Evolutionary conservation across 2,329 filamentous ascomycete genomes (phyloP).

Genomic region (Diaporthe australafricana): DNA sequence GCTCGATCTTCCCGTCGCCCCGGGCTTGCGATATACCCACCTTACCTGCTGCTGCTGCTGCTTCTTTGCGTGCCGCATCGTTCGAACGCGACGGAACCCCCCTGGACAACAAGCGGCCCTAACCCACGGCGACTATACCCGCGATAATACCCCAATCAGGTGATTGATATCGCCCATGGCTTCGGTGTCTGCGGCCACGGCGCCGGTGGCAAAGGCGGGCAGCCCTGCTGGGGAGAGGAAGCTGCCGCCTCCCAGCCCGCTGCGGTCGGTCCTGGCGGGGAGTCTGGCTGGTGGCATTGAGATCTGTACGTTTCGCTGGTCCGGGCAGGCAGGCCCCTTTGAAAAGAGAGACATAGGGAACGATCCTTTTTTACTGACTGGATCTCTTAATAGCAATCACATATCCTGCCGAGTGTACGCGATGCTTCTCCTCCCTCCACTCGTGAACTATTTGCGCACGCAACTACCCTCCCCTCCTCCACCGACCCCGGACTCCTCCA

Average conservation of each 20-base stretch:
- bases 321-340: background rate
- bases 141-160: background rate
- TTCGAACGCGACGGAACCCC: too few relatives aligned
- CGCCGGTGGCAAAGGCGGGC: slow-evolving; percentile 36
- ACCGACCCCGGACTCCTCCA: background rate
- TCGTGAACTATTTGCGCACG: slow-evolving; percentile 20
- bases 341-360: background rate
- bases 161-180: background rate
- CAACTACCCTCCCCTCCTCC: background rate
- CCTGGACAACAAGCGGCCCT: too few relatives aligned
- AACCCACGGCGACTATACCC: too few relatives aligned
- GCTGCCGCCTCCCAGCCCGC: slow-evolving; percentile 72
- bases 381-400: slow-evolving; percentile 73
- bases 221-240: slow-evolving; percentile 41
- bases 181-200: slow-evolving; percentile 15
- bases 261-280: slow-evolving; percentile 92
- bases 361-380: slow-evolving; percentile 37
- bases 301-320: slow-evolving; percentile 71
- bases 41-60: too few relatives aligned
- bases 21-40: too few relatives aligned
- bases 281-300: slow-evolving; percentile 95
- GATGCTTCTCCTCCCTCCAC: slow-evolving; percentile 23
- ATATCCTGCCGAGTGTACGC: slow-evolving; percentile 90
- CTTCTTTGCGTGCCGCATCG: too few relatives aligned
- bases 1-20: too few relatives aligned